Conservation (phyloP, 495 filamentous ascomycete species). For the Amphirosellinia nigrospora region DNA sequence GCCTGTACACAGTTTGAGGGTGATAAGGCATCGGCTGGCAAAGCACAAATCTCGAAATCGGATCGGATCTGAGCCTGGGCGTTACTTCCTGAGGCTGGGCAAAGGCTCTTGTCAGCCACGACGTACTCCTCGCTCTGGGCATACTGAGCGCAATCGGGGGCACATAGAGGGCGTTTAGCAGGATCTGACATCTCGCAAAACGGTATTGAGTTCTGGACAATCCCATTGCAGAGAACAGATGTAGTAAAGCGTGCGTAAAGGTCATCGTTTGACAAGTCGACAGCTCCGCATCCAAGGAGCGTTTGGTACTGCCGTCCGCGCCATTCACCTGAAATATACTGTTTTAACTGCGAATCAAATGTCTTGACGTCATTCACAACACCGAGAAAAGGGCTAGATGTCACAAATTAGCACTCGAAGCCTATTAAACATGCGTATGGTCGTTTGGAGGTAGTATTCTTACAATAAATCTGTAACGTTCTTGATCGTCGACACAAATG, state of each 20-base stretch:
- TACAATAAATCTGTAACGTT: conserved; percentile 76
- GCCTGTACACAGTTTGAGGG: conserved; percentile 76
- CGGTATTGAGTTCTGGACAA: conserved; percentile 88
- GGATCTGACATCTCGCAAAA: conserved; percentile 68
- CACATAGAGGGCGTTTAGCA: conserved; percentile 80
- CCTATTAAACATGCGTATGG: neutral
- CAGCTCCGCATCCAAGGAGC: conserved; percentile 78
- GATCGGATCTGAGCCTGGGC: conserved; percentile 82
- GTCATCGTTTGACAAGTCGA: conserved; percentile 60
- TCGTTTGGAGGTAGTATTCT: conserved; percentile 43
- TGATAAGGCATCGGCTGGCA: conserved; percentile 76
- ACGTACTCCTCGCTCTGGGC: conserved; percentile 89
- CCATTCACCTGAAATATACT: conserved; percentile 66
- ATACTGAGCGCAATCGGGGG: conserved; percentile 84
- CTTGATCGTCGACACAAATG: conserved; percentile 79
- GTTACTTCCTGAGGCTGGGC: conserved; percentile 64
- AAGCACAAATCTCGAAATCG: conserved; percentile 88
- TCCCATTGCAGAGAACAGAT: conserved; percentile 90
- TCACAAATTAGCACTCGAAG: conserved; percentile 9
- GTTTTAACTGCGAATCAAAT: conserved; percentile 78
- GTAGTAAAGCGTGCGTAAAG: conserved; percentile 95
- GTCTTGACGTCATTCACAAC: conserved; percentile 74
- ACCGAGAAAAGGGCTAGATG: conserved; percentile 80
- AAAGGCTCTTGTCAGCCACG: conserved; percentile 73
- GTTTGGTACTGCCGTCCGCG: conserved; percentile 58